Conservation (phyloP, 2,329 filamentous ascomycete genomes). For the Aspergillus sojae region DNA sequence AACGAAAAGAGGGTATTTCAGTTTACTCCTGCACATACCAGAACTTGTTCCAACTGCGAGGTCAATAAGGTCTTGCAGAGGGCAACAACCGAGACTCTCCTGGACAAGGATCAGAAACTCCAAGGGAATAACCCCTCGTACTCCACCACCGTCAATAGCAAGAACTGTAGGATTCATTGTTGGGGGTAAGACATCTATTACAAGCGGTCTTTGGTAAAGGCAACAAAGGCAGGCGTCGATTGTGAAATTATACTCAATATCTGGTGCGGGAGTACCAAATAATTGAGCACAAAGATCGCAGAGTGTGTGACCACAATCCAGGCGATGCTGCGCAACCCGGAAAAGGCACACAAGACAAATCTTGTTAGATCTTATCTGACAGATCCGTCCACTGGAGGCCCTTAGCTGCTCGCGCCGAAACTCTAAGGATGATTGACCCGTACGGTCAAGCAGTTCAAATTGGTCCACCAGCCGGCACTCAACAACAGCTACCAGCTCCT, state of each 20-base stretch:
- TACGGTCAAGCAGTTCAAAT: too few relatives aligned
- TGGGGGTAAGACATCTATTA: background rate
- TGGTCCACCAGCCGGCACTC: too few relatives aligned
- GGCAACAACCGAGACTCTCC: slow-evolving; percentile 15
- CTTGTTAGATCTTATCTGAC: too few relatives aligned
- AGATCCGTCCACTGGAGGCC: too few relatives aligned
- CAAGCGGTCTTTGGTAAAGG: background rate
- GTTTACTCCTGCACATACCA: slow-evolving; percentile 6
- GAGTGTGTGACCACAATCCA: slow-evolving; percentile 9
- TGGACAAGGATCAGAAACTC: slow-evolving; percentile 20
- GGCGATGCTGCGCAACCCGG: too few relatives aligned
- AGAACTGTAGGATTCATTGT: background rate
- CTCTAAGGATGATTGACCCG: too few relatives aligned
- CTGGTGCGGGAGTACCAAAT: slow-evolving; percentile 14
- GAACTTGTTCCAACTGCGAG: slow-evolving; percentile 19
- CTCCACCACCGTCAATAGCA: background rate
- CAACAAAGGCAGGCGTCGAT: slow-evolving; percentile 1
- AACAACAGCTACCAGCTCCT: too few relatives aligned
- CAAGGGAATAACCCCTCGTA: slow-evolving; percentile 9
- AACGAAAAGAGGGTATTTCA: slow-evolving; percentile 17
- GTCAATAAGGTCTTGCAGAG: slow-evolving; percentile 18
- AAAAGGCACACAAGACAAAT: too few relatives aligned
- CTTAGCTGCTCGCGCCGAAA: too few relatives aligned
- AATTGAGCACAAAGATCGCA: slow-evolving; percentile 23
- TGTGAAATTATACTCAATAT: slow-evolving; percentile 20